These are phyloP conservation scores for Dendryphion nanum DNA, from an alignment of 2,329 filamentous ascomycete species.

Conservation along the genomic window DNA sequence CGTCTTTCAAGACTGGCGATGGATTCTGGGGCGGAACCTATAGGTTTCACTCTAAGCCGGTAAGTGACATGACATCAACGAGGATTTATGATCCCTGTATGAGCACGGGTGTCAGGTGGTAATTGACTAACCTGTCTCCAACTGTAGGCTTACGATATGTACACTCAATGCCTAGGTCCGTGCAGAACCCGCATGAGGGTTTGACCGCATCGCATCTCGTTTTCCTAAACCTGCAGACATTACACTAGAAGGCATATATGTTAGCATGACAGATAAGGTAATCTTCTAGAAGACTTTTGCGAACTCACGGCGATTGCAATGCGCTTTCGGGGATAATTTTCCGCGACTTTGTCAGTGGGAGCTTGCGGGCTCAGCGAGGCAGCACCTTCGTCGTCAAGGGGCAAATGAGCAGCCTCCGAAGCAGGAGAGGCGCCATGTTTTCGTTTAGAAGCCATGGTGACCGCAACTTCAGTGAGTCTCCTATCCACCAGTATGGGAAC, in stretches of 20 bases:
- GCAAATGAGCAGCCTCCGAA: conserved; percentile 5
- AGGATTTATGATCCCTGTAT: not conserved
- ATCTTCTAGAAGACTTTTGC: not conserved
- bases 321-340: conserved; percentile 24
- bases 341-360: conserved; percentile 7
- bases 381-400: conserved; percentile 4
- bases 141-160: conserved; percentile 24
- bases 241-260: conserved; percentile 15
- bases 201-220: conserved; percentile 27
- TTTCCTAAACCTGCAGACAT: conserved; percentile 28
- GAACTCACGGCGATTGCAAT: conserved; percentile 24
- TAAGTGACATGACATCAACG: not conserved
- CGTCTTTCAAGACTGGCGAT: conserved; percentile 21
- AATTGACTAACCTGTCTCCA: conserved; percentile 16
- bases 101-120: not conserved
- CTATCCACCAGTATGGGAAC: no score
- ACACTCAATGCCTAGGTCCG: conserved; percentile 27
- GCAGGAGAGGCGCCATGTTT: conserved; percentile 13
- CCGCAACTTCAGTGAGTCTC: no score
- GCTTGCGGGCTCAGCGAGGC: conserved; percentile 10
- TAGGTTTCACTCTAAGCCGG: conserved; percentile 10
- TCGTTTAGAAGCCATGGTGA: conserved; percentile 17
- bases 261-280: not conserved
- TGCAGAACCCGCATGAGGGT: conserved; percentile 26
- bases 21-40: conserved; percentile 14